Percentiles rank a stretch among this genome's conserved stretches.
Conservation (phyloP, 257 asterid genomes). For the Solanum okadae region DNA sequence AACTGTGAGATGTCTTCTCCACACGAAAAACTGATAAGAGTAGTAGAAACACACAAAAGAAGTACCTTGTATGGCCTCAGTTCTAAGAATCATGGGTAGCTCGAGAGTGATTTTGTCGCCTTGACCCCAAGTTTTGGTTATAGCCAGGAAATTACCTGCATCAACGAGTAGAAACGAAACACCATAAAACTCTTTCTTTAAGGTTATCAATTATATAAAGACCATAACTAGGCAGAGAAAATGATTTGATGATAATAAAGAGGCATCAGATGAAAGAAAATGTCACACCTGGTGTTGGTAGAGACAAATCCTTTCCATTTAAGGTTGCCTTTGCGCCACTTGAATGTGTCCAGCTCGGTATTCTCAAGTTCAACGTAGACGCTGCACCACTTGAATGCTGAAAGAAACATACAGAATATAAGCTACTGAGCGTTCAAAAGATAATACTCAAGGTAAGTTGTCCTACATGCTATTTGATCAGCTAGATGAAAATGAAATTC, state of each 20-base stretch:
- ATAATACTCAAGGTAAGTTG: background rate
- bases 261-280: background rate
- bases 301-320: slow-evolving; percentile 30
- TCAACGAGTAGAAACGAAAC: background rate
- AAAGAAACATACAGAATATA: background rate
- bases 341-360: slow-evolving; percentile 59
- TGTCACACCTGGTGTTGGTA: slow-evolving; percentile 41
- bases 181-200: background rate
- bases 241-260: background rate
- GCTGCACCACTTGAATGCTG: slow-evolving; percentile 23
- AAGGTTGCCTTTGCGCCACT: slow-evolving; percentile 37
- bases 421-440: background rate
- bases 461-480: background rate
- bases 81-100: slow-evolving; percentile 52
- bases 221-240: background rate
- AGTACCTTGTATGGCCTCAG: slow-evolving; percentile 76
- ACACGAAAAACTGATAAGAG: background rate
- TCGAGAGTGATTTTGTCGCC: slow-evolving; percentile 58
- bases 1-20: background rate
- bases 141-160: slow-evolving; percentile 56
- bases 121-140: slow-evolving; percentile 46
- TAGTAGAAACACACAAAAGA: background rate
- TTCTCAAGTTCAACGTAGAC: slow-evolving; percentile 47
- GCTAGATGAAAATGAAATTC: background rate
- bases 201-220: background rate